These are phyloP conservation scores for Pseudozyma flocculosa DNA, from an alignment of 1,284 basidiomycete species.

Conservation along the genomic window DNA sequence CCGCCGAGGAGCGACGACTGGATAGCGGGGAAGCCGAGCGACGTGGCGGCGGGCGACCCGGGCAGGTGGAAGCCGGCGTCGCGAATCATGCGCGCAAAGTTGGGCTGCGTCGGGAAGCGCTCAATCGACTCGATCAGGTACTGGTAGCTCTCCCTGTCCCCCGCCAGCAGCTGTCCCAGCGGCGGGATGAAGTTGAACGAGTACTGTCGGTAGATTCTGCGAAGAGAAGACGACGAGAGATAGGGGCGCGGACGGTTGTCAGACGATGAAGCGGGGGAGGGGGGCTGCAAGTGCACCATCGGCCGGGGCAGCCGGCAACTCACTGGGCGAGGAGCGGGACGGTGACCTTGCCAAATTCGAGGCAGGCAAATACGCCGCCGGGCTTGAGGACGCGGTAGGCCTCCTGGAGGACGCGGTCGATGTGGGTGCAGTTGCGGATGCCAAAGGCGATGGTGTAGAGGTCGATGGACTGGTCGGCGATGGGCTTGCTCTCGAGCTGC, in stretches of 20 bases:
- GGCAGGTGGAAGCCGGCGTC: constrained; percentile 59
- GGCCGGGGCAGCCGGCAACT: constrained; percentile 50
- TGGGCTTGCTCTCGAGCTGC: constrained; percentile 46
- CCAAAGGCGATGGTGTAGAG: constrained; percentile 99
- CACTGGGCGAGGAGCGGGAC: constrained; percentile 84
- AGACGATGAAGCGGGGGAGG: constrained; percentile 24
- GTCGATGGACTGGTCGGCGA: constrained; percentile 72
- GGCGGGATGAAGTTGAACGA: constrained; percentile 95
- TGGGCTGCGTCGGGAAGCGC: constrained; percentile 83
- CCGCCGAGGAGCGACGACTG: too few species aligned
- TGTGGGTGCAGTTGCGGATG: constrained; percentile 94
- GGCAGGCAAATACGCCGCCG: constrained; percentile 89
- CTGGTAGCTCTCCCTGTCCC: constrained; percentile 85
- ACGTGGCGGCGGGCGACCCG: constrained; percentile 42
- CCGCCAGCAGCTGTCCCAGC: constrained; percentile 90
- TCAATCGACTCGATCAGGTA: constrained; percentile 98
- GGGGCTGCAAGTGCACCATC: neutral
- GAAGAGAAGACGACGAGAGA: neutral
- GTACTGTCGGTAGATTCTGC: constrained; percentile 87
- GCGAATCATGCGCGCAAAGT: constrained; percentile 79
- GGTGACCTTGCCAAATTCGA: constrained; percentile 93
- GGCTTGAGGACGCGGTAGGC: constrained; percentile 94
- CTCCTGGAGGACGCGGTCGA: constrained; percentile 82
- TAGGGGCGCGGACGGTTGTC: constrained; percentile 1
- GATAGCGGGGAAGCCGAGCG: constrained; percentile 41